These are phyloP conservation scores for Scedosporium dehoogii DNA, from an alignment of 2,329 filamentous ascomycete species.

Conservation along the genomic window DNA sequence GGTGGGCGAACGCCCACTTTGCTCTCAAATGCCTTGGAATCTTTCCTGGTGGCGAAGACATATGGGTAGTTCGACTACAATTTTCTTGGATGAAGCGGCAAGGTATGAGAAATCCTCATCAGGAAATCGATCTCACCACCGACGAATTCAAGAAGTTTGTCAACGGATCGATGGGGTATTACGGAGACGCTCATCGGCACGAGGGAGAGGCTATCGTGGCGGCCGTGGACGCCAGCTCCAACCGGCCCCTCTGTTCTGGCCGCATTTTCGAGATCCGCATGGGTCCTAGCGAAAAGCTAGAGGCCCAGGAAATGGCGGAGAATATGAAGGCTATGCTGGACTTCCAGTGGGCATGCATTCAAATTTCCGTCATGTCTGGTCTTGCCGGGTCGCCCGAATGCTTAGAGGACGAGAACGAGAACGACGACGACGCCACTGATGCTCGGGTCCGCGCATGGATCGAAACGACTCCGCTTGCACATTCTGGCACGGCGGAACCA, in stretches of 20 bases:
- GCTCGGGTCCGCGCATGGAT: slow-evolving; percentile 2
- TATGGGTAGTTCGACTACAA: background rate
- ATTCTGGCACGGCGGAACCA: too few relatives aligned
- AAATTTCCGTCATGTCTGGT: background rate
- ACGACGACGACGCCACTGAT: background rate
- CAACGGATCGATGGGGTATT: background rate
- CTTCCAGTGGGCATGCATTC: background rate
- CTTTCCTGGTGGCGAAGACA: background rate
- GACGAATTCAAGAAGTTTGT: background rate
- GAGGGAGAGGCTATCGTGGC: background rate
- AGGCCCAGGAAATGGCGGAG: background rate
- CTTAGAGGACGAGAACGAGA: background rate
- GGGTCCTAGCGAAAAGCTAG: background rate
- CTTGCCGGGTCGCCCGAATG: background rate
- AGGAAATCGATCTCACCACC: background rate
- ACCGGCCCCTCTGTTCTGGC: background rate
- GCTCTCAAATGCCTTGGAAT: background rate
- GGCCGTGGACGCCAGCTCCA: background rate
- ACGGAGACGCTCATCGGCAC: background rate
- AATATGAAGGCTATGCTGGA: background rate
- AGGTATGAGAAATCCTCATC: background rate
- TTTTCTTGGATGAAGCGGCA: background rate
- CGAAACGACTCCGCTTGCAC: too few relatives aligned
- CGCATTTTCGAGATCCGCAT: background rate
- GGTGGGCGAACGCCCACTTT: background rate